Evolutionary conservation across 805 yeast species (phyloP).

Genomic region (Pichia sporocuriosa): DNA sequence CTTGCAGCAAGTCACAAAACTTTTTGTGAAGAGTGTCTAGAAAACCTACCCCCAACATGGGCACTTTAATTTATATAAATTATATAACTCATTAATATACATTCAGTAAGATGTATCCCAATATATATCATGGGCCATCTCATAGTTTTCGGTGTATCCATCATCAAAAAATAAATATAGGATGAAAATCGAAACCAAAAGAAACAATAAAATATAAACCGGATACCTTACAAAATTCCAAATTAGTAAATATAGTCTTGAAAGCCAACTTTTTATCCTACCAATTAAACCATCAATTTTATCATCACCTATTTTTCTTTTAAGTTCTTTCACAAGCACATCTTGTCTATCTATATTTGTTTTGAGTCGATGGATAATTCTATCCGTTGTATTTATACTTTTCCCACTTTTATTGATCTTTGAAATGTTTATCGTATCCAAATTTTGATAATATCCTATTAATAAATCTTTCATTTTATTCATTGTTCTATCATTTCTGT

Average conservation of each 20-base stretch:
- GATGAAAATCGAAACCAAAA: constrained; percentile 1
- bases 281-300: background rate
- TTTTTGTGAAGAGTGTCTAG: constrained; percentile 25
- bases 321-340: constrained; percentile 10
- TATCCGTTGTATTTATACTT: background rate
- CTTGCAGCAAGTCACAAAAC: constrained; percentile 11
- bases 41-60: constrained; percentile 26
- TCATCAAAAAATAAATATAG: constrained; percentile 4
- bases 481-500: constrained; percentile 3
- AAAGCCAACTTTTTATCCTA: background rate
- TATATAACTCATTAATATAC: background rate
- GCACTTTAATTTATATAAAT: constrained; percentile 16
- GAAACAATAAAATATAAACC: background rate
- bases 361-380: constrained; percentile 4
- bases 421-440: background rate
- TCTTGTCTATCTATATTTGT: constrained; percentile 15
- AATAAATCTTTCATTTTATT: constrained; percentile 9
- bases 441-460: constrained; percentile 3
- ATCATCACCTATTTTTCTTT: constrained; percentile 10
- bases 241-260: background rate
- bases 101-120: background rate
- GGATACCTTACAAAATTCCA: background rate
- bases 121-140: background rate
- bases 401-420: background rate
- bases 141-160: background rate